These are phyloP conservation scores for Camptophora hylomeconis DNA, from an alignment of 2,329 filamentous ascomycete species.

Conservation along the genomic window DNA sequence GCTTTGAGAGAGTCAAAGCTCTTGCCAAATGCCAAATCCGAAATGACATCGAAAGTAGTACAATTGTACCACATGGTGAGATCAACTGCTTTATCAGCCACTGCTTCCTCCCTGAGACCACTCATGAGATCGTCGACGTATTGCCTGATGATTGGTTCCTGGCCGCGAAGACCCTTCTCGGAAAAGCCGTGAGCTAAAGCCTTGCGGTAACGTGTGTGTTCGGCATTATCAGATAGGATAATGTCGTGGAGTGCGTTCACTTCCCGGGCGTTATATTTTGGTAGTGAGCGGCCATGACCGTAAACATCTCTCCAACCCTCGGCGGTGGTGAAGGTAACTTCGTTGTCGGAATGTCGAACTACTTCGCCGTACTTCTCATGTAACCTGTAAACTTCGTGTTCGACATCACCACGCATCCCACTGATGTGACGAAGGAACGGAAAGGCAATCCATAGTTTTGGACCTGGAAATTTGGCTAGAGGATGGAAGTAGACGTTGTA, in stretches of 20 bases:
- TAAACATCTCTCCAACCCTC: conserved; percentile 22
- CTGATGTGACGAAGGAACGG: conserved; percentile 9
- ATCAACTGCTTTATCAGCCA: too few relatives aligned
- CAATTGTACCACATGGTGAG: too few relatives aligned
- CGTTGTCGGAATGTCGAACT: conserved; percentile 22
- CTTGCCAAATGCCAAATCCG: conserved; percentile 20
- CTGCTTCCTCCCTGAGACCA: neutral
- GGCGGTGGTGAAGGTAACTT: conserved; percentile 21
- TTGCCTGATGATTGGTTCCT: conserved; percentile 17
- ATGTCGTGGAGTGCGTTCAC: conserved; percentile 7
- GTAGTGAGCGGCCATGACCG: too few relatives aligned
- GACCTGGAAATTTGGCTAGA: conserved; percentile 21
- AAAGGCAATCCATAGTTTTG: conserved; percentile 14
- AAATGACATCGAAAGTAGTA: conserved; percentile 17
- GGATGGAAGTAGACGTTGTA: conserved; percentile 22
- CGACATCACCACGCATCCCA: conserved; percentile 5
- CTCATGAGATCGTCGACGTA: conserved; percentile 2
- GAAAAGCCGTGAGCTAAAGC: conserved; percentile 28
- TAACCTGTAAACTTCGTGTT: conserved; percentile 1
- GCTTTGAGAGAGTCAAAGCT: conserved; percentile 19
- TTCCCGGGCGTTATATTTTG: conserved; percentile 15
- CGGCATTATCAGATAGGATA: conserved; percentile 7
- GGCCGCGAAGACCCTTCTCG: conserved; percentile 25
- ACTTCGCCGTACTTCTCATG: conserved; percentile 21
- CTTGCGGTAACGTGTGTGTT: conserved; percentile 18